These are phyloP conservation scores for Guyanaporus albipodus DNA, from an alignment of 768 basidiomycete genomes.

Conservation along the genomic window DNA sequence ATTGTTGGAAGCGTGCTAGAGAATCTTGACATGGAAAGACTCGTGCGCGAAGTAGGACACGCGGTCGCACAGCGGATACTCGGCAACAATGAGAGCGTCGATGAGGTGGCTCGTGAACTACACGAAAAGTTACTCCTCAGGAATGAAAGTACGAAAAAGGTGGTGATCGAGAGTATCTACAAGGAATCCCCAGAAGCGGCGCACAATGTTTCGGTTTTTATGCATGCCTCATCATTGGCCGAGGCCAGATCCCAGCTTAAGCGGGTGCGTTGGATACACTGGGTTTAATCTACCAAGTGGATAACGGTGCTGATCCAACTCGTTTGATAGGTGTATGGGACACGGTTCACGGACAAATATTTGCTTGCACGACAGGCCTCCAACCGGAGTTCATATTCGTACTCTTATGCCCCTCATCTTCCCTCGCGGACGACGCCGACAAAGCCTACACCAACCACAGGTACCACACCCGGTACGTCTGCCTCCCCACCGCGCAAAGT, in stretches of 20 bases:
- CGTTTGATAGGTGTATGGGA: conserved; percentile 72
- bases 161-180: conserved; percentile 95
- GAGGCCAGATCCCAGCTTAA: conserved; percentile 77
- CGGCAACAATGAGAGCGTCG: conserved; percentile 91
- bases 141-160: conserved; percentile 96
- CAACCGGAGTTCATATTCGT: conserved; percentile 49
- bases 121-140: conserved; percentile 87
- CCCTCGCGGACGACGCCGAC: conserved; percentile 40
- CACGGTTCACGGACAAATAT: conserved; percentile 96
- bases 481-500: conserved; percentile 83
- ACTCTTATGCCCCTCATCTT: conserved; percentile 49
- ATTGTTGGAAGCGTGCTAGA: conserved; percentile 96
- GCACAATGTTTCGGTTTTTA: conserved; percentile 89
- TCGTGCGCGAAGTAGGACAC: conserved; percentile 91
- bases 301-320: conserved; percentile 6
- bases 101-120: conserved; percentile 91
- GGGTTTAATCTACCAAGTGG: neutral
- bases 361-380: conserved; percentile 65
- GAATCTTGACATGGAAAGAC: conserved; percentile 96
- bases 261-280: conserved; percentile 48
- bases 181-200: conserved; percentile 83
- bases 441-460: conserved; percentile 32
- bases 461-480: conserved; percentile 22
- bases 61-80: conserved; percentile 91
- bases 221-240: conserved; percentile 59